Evolutionary conservation across 1,139 yeast species (phyloP).

Genomic region (Candida neerlandica): DNA sequence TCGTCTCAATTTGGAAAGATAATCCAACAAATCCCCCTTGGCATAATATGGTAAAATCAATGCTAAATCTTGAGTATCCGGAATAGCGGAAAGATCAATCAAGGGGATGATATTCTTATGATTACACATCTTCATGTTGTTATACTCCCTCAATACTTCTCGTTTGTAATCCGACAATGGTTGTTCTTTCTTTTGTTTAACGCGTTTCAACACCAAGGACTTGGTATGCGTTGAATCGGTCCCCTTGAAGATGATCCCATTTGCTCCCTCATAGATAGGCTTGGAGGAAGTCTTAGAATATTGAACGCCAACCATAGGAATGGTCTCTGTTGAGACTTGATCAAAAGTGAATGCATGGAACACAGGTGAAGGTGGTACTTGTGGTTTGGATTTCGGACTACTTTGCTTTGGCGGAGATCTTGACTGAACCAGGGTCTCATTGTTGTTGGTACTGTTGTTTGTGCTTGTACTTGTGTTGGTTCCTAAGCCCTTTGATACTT

Average conservation of each 20-base stretch:
- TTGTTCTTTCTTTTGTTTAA: conserved; percentile 26
- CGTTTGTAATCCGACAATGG: conserved; percentile 18
- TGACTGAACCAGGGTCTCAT: neutral
- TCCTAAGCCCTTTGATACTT: neutral
- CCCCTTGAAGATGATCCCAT: conserved; percentile 43
- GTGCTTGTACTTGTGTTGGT: neutral
- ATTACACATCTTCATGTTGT: conserved; percentile 28
- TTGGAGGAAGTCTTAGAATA: conserved; percentile 27
- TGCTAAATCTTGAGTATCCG: conserved; percentile 23
- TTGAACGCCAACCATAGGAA: conserved; percentile 19
- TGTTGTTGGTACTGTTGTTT: neutral
- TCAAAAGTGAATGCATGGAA: neutral
- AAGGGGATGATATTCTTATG: conserved; percentile 35
- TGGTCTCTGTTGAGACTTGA: neutral
- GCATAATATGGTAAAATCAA: conserved; percentile 46
- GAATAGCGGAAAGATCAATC: conserved; percentile 24
- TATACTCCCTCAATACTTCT: conserved; percentile 33
- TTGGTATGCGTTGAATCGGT: conserved; percentile 22
- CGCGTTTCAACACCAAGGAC: conserved; percentile 33
- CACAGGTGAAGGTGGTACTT: conserved; percentile 1
- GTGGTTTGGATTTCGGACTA: neutral
- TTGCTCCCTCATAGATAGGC: conserved; percentile 49
- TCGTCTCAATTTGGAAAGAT: conserved; percentile 40
- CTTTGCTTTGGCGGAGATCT: neutral
- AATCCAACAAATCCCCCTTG: conserved; percentile 51